These are phyloP conservation scores for Pelargonium hybrid DNA, from an alignment of 441 rosid genomes.

Conservation along the genomic window DNA sequence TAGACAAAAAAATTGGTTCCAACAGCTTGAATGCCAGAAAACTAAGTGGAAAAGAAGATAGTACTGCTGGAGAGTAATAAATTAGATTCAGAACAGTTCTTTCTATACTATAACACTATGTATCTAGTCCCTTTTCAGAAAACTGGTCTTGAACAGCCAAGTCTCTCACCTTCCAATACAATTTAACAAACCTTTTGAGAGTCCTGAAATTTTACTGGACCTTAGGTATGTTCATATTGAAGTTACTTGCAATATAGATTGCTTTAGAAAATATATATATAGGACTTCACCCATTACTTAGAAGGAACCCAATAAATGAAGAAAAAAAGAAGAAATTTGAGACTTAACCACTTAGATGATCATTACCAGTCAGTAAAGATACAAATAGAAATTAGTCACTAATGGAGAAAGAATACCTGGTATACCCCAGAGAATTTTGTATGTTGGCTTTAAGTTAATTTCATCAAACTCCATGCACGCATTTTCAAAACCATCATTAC, in stretches of 20 bases:
- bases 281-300: not conserved
- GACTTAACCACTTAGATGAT: not conserved
- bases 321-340: not conserved
- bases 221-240: too few species aligned
- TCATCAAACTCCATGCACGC: slow-evolving; percentile 99
- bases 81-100: not conserved
- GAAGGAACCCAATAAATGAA: not conserved
- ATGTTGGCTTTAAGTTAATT: slow-evolving; percentile 74
- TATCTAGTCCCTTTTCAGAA: not conserved
- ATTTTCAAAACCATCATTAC: slow-evolving; percentile 71
- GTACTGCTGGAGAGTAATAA: not conserved
- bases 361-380: not conserved
- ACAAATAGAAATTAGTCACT: slow-evolving; percentile 10
- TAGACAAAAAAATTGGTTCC: not conserved
- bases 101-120: not conserved
- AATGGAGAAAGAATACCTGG: slow-evolving; percentile 52
- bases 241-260: not conserved
- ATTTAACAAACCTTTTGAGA: not conserved
- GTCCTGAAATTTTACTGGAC: not conserved
- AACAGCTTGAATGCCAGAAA: not conserved
- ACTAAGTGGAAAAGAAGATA: not conserved
- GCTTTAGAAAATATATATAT: not conserved
- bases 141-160: not conserved
- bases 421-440: slow-evolving; percentile 81
- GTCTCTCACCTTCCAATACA: not conserved